Percentiles rank a stretch among this genome's conserved stretches.
Evolutionary conservation across 2,329 filamentous ascomycete species (phyloP).

Genomic region (Trichoderma lentiforme): DNA sequence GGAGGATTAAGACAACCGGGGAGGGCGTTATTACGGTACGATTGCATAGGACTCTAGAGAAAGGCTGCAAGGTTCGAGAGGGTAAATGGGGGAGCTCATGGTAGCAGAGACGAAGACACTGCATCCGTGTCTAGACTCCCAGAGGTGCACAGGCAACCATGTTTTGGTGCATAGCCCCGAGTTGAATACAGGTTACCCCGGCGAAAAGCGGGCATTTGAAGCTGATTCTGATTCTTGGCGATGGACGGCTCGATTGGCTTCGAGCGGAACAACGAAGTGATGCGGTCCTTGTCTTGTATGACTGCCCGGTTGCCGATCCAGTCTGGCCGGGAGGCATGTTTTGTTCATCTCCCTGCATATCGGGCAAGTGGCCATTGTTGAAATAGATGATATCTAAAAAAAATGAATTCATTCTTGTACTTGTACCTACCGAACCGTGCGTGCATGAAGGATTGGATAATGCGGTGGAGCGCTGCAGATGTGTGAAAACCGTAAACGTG

Average conservation of each 20-base stretch:
- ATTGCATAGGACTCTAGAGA: conserved; percentile 10
- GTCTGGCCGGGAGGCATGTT: background rate
- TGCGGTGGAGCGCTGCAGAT: background rate
- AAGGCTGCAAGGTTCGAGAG: conserved; percentile 13
- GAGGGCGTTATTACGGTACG: conserved; percentile 4
- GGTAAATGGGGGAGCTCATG: conserved; percentile 2
- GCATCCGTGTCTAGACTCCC: background rate
- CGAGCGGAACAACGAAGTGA: background rate
- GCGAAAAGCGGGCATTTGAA: conserved; percentile 10
- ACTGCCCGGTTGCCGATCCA: background rate
- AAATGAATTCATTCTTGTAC: background rate
- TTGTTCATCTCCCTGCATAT: background rate
- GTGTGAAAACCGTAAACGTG: background rate
- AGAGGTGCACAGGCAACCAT: conserved; percentile 9
- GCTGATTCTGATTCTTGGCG: background rate
- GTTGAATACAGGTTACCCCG: conserved; percentile 18
- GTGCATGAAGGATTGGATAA: background rate
- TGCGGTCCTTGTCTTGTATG: background rate
- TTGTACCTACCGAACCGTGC: background rate
- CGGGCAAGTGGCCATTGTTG: background rate
- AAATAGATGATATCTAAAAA: background rate
- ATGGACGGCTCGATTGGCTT: background rate
- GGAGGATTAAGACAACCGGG: conserved; percentile 3
- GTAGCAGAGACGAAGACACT: background rate
- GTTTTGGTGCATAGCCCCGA: conserved; percentile 6